A percentile compares a stretch with the other conserved stretches of the same genome.
Evolutionary conservation across 441 rosid genomes (phyloP).

Genomic region (Hura crepitans): DNA sequence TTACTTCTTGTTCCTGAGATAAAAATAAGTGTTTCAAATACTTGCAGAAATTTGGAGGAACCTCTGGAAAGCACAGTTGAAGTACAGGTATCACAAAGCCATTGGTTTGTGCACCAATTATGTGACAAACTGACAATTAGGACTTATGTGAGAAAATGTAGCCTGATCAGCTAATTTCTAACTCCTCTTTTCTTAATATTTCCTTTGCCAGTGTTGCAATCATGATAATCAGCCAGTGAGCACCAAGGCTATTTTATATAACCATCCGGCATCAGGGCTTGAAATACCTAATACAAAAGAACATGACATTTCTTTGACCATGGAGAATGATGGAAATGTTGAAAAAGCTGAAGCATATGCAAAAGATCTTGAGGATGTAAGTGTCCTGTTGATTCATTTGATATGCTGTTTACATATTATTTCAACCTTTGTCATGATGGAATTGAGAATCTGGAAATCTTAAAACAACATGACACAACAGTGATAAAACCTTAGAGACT

Average conservation of each 20-base stretch:
- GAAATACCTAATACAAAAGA: constrained; percentile 41
- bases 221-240: constrained; percentile 30
- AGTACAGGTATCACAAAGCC: constrained; percentile 44
- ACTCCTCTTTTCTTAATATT: constrained; percentile 20
- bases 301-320: constrained; percentile 30
- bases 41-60: constrained; percentile 47
- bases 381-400: constrained; percentile 23
- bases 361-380: constrained; percentile 76
- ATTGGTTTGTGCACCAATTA: constrained; percentile 7
- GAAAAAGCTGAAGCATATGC: constrained; percentile 76
- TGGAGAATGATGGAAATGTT: constrained; percentile 52
- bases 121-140: constrained; percentile 1
- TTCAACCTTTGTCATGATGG: neutral
- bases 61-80: constrained; percentile 33
- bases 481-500: neutral
- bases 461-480: neutral
- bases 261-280: constrained; percentile 27
- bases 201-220: constrained; percentile 37
- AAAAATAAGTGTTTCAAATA: constrained; percentile 13
- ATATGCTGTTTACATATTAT: neutral
- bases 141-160: neutral
- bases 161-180: constrained; percentile 14
- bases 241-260: constrained; percentile 23
- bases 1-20: constrained; percentile 12
- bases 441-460: neutral